These are phyloP conservation scores for Solanum sitiens DNA, from an alignment of 257 asterid species.

Conservation along the genomic window DNA sequence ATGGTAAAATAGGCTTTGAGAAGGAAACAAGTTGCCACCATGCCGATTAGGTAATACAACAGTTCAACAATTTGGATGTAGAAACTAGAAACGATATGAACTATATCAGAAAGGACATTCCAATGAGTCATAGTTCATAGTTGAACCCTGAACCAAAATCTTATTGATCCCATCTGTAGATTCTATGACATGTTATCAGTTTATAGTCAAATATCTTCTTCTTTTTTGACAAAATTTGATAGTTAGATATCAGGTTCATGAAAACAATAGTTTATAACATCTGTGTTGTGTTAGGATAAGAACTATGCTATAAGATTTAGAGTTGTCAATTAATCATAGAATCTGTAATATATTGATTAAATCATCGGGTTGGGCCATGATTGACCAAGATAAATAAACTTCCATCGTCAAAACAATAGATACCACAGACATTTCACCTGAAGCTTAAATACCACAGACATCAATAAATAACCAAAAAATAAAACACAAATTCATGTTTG, in stretches of 20 bases:
- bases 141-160: not conserved
- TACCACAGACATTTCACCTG: not conserved
- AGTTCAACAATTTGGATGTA: not conserved
- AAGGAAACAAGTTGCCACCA: not conserved
- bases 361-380: not conserved
- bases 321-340: not conserved
- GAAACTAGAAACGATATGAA: not conserved
- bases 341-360: not conserved
- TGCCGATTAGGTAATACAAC: not conserved
- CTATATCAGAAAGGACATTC: not conserved
- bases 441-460: not conserved
- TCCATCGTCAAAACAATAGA: not conserved
- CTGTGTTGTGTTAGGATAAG: not conserved
- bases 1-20: not conserved
- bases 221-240: not conserved
- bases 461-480: not conserved
- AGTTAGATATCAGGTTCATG: not conserved
- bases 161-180: not conserved
- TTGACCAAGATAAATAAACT: not conserved
- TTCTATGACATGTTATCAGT: not conserved
- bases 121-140: not conserved
- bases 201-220: not conserved
- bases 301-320: not conserved
- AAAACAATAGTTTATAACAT: not conserved
- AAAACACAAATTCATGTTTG: not conserved